Evolutionary conservation across 148 eudicot species (phyloP).

Genomic region (Cornus florida): DNA sequence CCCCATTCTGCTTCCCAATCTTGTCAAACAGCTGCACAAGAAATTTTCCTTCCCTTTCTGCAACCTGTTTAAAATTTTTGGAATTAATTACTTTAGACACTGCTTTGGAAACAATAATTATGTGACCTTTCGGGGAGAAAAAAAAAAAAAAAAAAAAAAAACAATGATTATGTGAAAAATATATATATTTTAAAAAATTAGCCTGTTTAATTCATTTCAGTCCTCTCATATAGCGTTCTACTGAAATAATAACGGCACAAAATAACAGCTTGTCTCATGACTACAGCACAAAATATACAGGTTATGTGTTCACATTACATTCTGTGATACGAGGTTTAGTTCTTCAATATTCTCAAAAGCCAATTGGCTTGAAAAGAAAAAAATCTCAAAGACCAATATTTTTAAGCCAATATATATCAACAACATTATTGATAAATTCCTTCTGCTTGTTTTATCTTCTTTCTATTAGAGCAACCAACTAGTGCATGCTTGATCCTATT

Average conservation of each 20-base stretch:
- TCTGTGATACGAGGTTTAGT: background rate
- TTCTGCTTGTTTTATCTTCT: too few species aligned
- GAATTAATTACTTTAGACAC: background rate
- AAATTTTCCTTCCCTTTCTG: constrained; percentile 87
- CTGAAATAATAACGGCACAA: background rate
- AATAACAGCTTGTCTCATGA: background rate
- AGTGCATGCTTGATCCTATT: too few species aligned
- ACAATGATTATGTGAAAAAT: too few species aligned
- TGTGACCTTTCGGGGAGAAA: too few species aligned
- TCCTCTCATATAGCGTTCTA: background rate
- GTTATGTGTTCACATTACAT: background rate
- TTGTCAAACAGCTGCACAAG: constrained; percentile 57
- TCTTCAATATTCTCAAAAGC: background rate
- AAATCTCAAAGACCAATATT: too few species aligned
- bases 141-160: too few species aligned
- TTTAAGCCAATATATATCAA: too few species aligned
- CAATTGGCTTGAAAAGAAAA: too few species aligned
- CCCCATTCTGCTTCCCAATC: constrained; percentile 63
- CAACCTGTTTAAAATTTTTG: constrained; percentile 47
- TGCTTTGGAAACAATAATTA: background rate
- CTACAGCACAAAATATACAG: background rate
- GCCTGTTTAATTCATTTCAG: background rate
- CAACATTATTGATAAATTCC: too few species aligned
- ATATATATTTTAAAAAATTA: background rate
- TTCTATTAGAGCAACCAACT: too few species aligned